Evolutionary conservation across 2,329 filamentous ascomycete species (phyloP), one percentile per base, ranked within the genome.

Genomic region (Corynespora cassiicola): DNA sequence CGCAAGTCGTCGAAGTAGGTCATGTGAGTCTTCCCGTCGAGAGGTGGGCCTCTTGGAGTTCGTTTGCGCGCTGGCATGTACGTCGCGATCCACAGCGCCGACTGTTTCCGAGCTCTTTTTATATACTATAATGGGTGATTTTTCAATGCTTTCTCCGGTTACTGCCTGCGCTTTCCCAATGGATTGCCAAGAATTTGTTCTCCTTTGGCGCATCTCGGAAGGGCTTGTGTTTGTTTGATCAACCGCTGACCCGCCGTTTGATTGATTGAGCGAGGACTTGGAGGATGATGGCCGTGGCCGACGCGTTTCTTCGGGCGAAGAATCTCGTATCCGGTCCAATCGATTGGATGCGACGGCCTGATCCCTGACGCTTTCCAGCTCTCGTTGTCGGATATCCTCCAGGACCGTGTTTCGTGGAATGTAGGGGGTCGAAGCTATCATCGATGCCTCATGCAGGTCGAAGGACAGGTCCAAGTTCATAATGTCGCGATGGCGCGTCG

Each of bases 361-460:
- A 35, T 65, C 63, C 39, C 64, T 67, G 18, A 70, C 38, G 12
- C 51, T 62, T 35, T 73, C 66, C 10, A 70, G 61, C 43, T 75
- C 74, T 12, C 65, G 58, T 44, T 69, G 62, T 29, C 70, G 61
- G 30, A 75, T 69, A 24, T 71, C 65, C 42, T 76, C 72, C 17
- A 76, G 58, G 20, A 52, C 56, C 2, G 63, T 68, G 39, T 58
- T 74, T 52, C 69, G 59, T n/a, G 65, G 63, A 15, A 71, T 52
- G 45, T 66, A 66, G 10, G 75, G 75, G 3, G 75, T 78, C 4
- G 75, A 76, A 4, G 72, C 71, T 5, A 77, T 66, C 24, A 78
- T 53, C 10, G 72, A 75, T 12, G 63, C 68, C 14, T 69, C 65
- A 36, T 73, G 71, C 39, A 77, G 68, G 22, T 76, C 73, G 11